Conservation (phyloP, 163 green algal species). For the Scenedesmus sp. region DNA sequence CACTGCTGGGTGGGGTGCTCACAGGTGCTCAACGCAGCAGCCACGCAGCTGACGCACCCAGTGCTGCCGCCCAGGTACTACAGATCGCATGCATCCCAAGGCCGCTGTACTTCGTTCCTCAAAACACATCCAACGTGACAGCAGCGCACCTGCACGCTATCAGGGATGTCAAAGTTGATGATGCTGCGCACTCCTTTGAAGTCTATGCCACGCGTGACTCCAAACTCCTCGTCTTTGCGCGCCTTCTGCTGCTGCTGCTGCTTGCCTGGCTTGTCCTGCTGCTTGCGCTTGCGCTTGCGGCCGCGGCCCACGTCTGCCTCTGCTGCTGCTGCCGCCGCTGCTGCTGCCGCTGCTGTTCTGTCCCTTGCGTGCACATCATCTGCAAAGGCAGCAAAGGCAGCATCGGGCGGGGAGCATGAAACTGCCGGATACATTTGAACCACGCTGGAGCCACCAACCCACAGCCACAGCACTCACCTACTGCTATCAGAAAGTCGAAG, state of each 20-base stretch:
- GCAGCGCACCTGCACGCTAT: conserved; percentile 55
- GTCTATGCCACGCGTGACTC: conserved; percentile 96
- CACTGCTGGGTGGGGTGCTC: background rate
- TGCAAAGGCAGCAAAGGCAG: background rate
- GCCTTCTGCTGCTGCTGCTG: conserved; percentile 29
- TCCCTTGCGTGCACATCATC: conserved; percentile 76
- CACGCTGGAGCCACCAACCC: too few relatives aligned
- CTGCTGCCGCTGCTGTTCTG: conserved; percentile 25
- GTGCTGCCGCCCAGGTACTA: background rate
- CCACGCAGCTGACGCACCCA: background rate
- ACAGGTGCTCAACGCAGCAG: background rate
- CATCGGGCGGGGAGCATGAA: too few relatives aligned
- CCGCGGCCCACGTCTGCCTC: background rate
- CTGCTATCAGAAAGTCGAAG: conserved; percentile 96
- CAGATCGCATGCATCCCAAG: too few relatives aligned
- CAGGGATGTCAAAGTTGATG: conserved; percentile 91
- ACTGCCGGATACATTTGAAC: too few relatives aligned
- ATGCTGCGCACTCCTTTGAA: conserved; percentile 97
- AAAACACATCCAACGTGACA: background rate
- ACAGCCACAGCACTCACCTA: conserved; percentile 35
- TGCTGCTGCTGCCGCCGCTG: conserved; percentile 25
- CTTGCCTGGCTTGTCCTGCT: conserved; percentile 23
- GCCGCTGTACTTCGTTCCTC: too few relatives aligned
- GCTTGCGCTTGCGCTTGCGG: conserved; percentile 47
- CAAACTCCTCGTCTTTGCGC: conserved; percentile 90